Conservation (phyloP, 1,284 basidiomycete genomes). For the Marasmius fiardii region DNA sequence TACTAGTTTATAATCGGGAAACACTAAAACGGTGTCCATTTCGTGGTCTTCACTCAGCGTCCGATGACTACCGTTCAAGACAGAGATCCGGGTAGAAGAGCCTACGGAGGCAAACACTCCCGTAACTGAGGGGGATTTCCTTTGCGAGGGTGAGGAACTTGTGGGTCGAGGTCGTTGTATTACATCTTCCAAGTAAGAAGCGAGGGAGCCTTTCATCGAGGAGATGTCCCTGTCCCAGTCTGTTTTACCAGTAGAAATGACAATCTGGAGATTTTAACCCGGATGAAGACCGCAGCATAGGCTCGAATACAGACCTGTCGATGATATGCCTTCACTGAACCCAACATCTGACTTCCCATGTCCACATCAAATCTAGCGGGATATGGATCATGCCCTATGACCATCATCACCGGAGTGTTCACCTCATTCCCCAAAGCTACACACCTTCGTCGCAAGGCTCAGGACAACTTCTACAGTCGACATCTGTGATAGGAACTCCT, state of each 20-base stretch:
- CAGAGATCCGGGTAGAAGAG: conserved; percentile 54
- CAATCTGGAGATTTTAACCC: conserved; percentile 42
- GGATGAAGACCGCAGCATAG: conserved; percentile 8
- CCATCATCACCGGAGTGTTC: too few relatives aligned
- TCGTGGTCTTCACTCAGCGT: conserved; percentile 57
- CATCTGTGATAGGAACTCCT: conserved; percentile 65
- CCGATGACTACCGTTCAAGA: conserved; percentile 79
- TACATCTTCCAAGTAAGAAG: conserved; percentile 53
- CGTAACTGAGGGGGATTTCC: conserved; percentile 28
- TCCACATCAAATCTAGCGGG: conserved; percentile 72
- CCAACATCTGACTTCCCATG: conserved; percentile 76
- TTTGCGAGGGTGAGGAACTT: conserved; percentile 21
- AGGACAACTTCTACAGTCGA: conserved; percentile 71
- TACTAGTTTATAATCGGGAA: conserved; percentile 88
- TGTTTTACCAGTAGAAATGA: conserved; percentile 85
- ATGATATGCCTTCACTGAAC: conserved; percentile 77
- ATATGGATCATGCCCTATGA: conserved; percentile 66
- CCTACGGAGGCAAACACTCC: conserved; percentile 60
- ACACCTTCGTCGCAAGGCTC: conserved; percentile 76
- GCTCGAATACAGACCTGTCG: conserved; percentile 51
- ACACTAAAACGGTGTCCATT: conserved; percentile 74
- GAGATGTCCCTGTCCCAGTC: conserved; percentile 85
- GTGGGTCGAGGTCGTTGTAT: conserved; percentile 18
- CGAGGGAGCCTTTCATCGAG: conserved; percentile 62
- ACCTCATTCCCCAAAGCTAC: conserved; percentile 2